These are phyloP conservation scores for Monosporascus ibericus DNA, from an alignment of 2,329 filamentous ascomycete genomes.

Conservation along the genomic window DNA sequence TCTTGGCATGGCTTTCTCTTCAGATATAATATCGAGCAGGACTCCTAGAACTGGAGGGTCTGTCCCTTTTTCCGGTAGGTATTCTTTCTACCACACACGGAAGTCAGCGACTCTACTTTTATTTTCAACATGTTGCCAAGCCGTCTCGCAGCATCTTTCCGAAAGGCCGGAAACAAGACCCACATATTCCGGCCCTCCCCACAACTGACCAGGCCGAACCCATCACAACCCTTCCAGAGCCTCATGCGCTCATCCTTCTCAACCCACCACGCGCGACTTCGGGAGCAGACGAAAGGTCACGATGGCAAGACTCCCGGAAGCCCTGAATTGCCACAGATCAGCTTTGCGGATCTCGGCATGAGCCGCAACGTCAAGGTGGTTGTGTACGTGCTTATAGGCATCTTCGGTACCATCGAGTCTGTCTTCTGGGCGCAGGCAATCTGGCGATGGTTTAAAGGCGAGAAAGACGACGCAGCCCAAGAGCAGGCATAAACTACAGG, in stretches of 20 bases:
- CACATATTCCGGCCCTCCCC: background rate
- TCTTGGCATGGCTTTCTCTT: background rate
- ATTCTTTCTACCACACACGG: background rate
- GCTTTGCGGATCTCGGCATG: slow-evolving; percentile 23
- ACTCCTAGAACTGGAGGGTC: background rate
- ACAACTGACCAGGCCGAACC: background rate
- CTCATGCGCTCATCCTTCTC: background rate
- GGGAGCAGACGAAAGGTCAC: background rate
- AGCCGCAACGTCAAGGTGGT: slow-evolving; percentile 20
- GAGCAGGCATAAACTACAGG: background rate
- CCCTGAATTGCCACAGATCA: slow-evolving; percentile 16
- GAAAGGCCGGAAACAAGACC: background rate
- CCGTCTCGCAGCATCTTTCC: background rate
- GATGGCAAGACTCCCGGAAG: slow-evolving; percentile 3
- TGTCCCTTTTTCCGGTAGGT: background rate
- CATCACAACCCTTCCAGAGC: background rate
- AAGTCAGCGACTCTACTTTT: background rate
- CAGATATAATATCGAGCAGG: background rate
- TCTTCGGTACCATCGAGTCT: slow-evolving; percentile 27
- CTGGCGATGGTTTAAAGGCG: slow-evolving; percentile 15
- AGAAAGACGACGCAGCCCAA: slow-evolving; percentile 1
- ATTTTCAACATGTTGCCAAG: background rate
- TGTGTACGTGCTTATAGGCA: slow-evolving; percentile 19
- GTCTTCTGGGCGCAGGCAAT: slow-evolving; percentile 25
- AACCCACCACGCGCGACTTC: background rate